These are phyloP conservation scores for Phytophthora idaei DNA, from an alignment of 352 stramenopile species.

Conservation along the genomic window DNA sequence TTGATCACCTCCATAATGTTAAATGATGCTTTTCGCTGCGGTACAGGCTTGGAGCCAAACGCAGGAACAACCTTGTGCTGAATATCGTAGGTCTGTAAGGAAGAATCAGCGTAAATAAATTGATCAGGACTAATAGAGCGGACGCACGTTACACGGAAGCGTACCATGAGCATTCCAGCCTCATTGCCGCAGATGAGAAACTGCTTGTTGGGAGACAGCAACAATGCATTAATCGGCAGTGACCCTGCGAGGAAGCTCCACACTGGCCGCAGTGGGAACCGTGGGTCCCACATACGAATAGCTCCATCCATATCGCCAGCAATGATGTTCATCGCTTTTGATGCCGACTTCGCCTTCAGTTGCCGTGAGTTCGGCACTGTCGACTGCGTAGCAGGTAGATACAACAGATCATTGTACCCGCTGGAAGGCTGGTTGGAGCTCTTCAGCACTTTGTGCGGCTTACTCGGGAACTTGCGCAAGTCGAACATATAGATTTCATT, in stretches of 20 bases:
- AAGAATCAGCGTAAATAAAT: neutral
- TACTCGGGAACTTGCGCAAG: slow-evolving; percentile 71
- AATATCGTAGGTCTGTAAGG: slow-evolving; percentile 65
- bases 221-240: slow-evolving; percentile 54
- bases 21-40: slow-evolving; percentile 49
- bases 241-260: slow-evolving; percentile 63
- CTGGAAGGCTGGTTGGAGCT: slow-evolving; percentile 69
- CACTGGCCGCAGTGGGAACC: slow-evolving; percentile 51
- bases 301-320: slow-evolving; percentile 67
- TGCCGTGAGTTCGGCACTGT: slow-evolving; percentile 3
- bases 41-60: slow-evolving; percentile 66
- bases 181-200: slow-evolving; percentile 69
- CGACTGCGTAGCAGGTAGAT: slow-evolving; percentile 28
- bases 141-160: neutral
- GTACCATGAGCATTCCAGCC: slow-evolving; percentile 60
- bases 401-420: slow-evolving; percentile 83
- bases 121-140: neutral
- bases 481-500: slow-evolving; percentile 84
- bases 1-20: slow-evolving; percentile 58
- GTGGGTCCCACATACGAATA: slow-evolving; percentile 71
- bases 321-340: slow-evolving; percentile 42
- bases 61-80: slow-evolving; percentile 64
- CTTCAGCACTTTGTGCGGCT: slow-evolving; percentile 66
- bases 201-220: slow-evolving; percentile 51
- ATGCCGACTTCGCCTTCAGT: slow-evolving; percentile 10